Evolutionary conservation across 805 yeast species (phyloP), one percentile per base, ranked within the genome.

Genomic region (Monosporozyma servazzii): DNA sequence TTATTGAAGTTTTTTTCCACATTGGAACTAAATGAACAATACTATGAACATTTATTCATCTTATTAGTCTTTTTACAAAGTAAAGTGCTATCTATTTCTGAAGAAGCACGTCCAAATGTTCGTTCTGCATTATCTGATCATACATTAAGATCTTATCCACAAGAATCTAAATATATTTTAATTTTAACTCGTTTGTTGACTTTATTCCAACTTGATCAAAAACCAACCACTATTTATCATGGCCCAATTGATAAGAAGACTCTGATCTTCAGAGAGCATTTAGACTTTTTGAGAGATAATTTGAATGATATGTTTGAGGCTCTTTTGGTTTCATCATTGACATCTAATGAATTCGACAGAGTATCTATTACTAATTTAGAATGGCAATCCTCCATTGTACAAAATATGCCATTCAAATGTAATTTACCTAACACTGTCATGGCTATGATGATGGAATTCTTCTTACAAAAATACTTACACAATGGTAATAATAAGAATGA

Each of bases 211-310:
- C 60, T 75, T 3, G 71, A 75, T 4, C 82, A 82, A 45, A 72
- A 70, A 60, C 79, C 79, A 27, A 72, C 72, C 40, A 78, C 76
- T 48, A 42, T 42, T 41, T 82, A 79, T 67, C 76, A 77, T 45
- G 90, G 90, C 2, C 89, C 88, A 13, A 72, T 88, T 33, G 85
- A 88, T 17, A 78, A 83, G 56, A 76, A 79, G 39, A 70, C 87
- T 36, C 71, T 86, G 47, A 77, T 80, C 44, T 85, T 84, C 64
- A 76, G 89, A 61, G 82, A 88, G 18, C 79, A 80, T 51, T 64
- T 84, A 46, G 75, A 80, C 50, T 76, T 76, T 47, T 65, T 84
- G 47, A 75, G 75, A 30, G 68, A 66, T 21, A 74, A 74, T 42
- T 62, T 81, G 27, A 75, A 79, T 53, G 81, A 80, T 55, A 66